Base-by-base conservation (phyloP, 129 eudicot genomes). In the Flaveria sonorensis region DNA sequence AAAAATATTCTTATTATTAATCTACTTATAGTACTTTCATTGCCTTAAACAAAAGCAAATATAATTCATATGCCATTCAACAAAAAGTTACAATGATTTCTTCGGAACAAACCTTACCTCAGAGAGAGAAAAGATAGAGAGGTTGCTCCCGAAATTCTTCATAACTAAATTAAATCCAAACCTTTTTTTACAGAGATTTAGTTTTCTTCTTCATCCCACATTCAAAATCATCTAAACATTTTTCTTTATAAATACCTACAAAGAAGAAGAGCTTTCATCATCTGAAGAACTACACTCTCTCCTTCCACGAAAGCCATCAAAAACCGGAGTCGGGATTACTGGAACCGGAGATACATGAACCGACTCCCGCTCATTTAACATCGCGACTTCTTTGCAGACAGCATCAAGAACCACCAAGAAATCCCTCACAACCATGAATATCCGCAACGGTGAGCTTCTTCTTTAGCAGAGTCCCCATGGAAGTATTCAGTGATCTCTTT, bases 381-480 rank as follows among this genome's bases (percentile, higher is more conserved):
- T 69, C 20, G 89, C 89, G 30, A 95, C 92, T 85, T 95, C 99
- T 79, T 89, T 95, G 77, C 99, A 95, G 0, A 95, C 99, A 57
- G 82, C 85, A 53, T 95, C 99, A 55, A 95, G 84, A 70, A 86
- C 75, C 7, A 84, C 76, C 67, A 95, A 74, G 77, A 95, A 95
- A 81, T 95, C 99, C 61, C 93, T 83, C 11, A 95, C 97, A 2
- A 95, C 96, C 96, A 85, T 71, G 81, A 95, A 95, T 70, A 92
- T 92, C 78, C 97, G 85, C 42, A 92, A 86, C 9, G 97, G 64
- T 85, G 96, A 72, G 99, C 96, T 81, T 91, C 99, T 86, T 91
- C 97, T 83, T 85, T 95, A 43, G 89, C 91, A 0, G 99, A 89
- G 75, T 88, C 81, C n/a, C 99, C 99, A 68, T 95, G 99, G 81